A percentile compares a stretch with the other conserved stretches of the same genome.
These are phyloP conservation scores for Pseudoscleropodium purum DNA, from an alignment of 225 moss, liverwort and hornwort species.

Conservation along the genomic window DNA sequence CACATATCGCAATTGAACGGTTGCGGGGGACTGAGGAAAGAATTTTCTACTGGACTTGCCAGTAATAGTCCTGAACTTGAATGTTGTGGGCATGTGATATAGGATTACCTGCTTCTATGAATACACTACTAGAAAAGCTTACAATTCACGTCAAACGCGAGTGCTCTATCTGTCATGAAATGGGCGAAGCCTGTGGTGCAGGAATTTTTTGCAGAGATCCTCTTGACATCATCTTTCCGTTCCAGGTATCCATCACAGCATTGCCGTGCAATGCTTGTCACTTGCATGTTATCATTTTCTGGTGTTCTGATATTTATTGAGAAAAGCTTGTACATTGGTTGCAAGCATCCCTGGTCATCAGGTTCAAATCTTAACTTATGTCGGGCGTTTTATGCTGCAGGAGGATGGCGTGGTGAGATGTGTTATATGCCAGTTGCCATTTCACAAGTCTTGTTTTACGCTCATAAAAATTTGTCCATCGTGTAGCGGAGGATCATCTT, in stretches of 20 bases:
- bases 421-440: conserved; percentile 63
- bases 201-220: conserved; percentile 63
- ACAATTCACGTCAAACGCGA: conserved; percentile 72
- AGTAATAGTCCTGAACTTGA: neutral
- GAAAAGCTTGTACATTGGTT: neutral
- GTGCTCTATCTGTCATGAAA: conserved; percentile 69
- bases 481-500: conserved; percentile 37
- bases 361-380: neutral
- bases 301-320: neutral
- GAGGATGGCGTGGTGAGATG: conserved; percentile 76
- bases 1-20: neutral
- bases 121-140: conserved; percentile 54
- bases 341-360: neutral
- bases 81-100: conserved; percentile 12
- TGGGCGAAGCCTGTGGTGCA: conserved; percentile 70
- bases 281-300: neutral
- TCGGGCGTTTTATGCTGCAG: conserved; percentile 24
- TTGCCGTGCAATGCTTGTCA: neutral
- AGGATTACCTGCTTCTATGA: conserved; percentile 83
- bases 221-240: conserved; percentile 73
- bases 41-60: neutral
- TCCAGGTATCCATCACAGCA: conserved; percentile 46
- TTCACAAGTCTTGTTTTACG: conserved; percentile 65
- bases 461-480: conserved; percentile 49
- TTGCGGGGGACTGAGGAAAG: neutral